Evolutionary conservation across 2,329 filamentous ascomycete species (phyloP).

Genomic region (Fusarium protoensiforme): DNA sequence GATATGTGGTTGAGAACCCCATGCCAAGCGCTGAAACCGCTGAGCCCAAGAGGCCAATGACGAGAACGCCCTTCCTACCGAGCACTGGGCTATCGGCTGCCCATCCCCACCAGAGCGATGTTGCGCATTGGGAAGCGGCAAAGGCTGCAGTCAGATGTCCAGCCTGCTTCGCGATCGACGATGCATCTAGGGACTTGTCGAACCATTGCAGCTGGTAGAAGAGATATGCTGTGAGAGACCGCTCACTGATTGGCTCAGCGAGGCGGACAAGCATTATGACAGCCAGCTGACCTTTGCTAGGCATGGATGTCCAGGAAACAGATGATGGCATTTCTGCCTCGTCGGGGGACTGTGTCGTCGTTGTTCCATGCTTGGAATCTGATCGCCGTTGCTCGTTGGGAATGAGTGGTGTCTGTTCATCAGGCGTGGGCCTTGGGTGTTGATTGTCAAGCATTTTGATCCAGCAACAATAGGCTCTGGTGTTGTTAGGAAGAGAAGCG

Average conservation of each 20-base stretch:
- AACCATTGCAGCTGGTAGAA: slow-evolving; percentile 35
- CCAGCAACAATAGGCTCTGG: neutral
- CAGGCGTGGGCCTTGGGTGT: neutral
- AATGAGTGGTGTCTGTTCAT: neutral
- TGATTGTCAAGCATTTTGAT: neutral
- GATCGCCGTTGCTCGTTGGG: neutral
- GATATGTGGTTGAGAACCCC: neutral
- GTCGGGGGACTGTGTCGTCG: neutral
- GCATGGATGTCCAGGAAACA: slow-evolving; percentile 24
- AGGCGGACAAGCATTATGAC: slow-evolving; percentile 41
- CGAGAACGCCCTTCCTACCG: neutral
- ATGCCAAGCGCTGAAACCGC: neutral
- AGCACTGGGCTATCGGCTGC: neutral
- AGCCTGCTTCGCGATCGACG: slow-evolving; percentile 34
- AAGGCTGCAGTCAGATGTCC: slow-evolving; percentile 28
- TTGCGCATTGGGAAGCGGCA: slow-evolving; percentile 31
- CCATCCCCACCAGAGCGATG: slow-evolving; percentile 20
- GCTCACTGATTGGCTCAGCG: slow-evolving; percentile 43
- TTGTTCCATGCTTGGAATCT: neutral
- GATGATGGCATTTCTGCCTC: neutral
- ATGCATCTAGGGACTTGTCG: slow-evolving; percentile 34
- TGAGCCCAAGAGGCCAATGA: neutral
- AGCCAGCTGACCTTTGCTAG: slow-evolving; percentile 39
- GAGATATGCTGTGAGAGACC: slow-evolving; percentile 30
- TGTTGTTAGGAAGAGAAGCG: neutral